Evolutionary conservation across 2,329 filamentous ascomycete genomes (phyloP).

Genomic region (Talaromyces sp.): DNA sequence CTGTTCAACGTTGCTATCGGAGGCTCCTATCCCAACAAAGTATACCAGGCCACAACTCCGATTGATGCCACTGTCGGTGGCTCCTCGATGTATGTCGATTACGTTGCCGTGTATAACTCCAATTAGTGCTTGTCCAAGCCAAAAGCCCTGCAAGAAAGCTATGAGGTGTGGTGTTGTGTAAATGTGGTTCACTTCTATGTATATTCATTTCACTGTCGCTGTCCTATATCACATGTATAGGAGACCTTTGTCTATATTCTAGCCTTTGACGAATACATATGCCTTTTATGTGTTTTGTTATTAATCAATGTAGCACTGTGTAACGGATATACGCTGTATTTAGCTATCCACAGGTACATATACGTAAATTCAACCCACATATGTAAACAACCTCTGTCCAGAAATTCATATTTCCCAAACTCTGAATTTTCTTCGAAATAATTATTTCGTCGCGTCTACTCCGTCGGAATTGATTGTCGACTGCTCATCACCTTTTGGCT

Average conservation of each 20-base stretch:
- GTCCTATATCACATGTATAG: no score
- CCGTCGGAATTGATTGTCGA: neutral
- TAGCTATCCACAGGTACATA: neutral
- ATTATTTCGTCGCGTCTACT: neutral
- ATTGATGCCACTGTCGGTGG: neutral
- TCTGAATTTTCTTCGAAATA: neutral
- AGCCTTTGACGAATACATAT: no score
- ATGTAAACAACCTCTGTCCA: no score
- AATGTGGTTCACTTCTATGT: neutral
- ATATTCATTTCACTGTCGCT: no score
- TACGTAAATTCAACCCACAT: no score
- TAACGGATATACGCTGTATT: no score
- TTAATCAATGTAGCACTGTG: no score
- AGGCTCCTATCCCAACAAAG: neutral
- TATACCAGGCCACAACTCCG: neutral
- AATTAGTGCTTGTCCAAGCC: neutral
- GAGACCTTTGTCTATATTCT: no score
- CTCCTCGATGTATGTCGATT: neutral
- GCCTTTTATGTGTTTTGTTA: no score
- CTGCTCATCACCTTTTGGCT: neutral
- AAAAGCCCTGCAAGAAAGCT: neutral
- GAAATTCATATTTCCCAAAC: neutral
- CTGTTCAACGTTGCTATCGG: neutral
- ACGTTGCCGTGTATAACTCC: neutral
- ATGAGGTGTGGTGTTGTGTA: neutral